These are phyloP conservation scores for Lanzia echinophila DNA, from an alignment of 2,329 filamentous ascomycete species.

Conservation along the genomic window DNA sequence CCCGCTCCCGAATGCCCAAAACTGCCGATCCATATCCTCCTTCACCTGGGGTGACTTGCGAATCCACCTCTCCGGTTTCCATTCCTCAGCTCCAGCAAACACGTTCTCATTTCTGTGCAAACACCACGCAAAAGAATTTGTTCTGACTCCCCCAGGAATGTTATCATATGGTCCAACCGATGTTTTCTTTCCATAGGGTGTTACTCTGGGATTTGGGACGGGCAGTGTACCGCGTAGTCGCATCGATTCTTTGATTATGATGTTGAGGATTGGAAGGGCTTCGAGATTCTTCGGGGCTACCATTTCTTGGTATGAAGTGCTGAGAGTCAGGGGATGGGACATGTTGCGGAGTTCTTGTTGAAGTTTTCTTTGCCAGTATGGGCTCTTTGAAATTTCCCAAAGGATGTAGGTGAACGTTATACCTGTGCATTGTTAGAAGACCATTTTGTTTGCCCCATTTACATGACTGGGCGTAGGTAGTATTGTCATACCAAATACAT, in stretches of 20 bases:
- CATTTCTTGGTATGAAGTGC: not conserved
- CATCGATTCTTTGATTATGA: conserved; percentile 47
- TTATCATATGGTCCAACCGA: conserved; percentile 22
- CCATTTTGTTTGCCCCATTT: not conserved
- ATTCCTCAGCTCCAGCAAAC: conserved; percentile 42
- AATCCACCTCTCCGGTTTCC: conserved; percentile 46
- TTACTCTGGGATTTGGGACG: conserved; percentile 43
- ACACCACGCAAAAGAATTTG: conserved; percentile 44
- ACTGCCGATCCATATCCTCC: conserved; percentile 43
- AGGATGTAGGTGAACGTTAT: not conserved
- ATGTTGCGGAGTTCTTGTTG: not conserved
- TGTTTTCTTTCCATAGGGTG: conserved; percentile 36
- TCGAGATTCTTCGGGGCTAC: conserved; percentile 38
- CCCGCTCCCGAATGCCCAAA: conserved; percentile 61
- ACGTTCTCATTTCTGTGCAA: conserved; percentile 44
- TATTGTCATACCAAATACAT: not conserved
- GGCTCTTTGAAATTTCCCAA: not conserved
- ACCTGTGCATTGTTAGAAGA: not conserved
- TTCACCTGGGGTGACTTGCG: conserved; percentile 26
- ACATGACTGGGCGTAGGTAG: not conserved
- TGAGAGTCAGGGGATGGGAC: not conserved
- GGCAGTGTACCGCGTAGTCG: conserved; percentile 48
- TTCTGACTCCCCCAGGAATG: conserved; percentile 43
- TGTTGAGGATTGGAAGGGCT: conserved; percentile 42
- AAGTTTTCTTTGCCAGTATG: not conserved